Conservation (phyloP, 345 rosid species). For the Populus tremula region DNA sequence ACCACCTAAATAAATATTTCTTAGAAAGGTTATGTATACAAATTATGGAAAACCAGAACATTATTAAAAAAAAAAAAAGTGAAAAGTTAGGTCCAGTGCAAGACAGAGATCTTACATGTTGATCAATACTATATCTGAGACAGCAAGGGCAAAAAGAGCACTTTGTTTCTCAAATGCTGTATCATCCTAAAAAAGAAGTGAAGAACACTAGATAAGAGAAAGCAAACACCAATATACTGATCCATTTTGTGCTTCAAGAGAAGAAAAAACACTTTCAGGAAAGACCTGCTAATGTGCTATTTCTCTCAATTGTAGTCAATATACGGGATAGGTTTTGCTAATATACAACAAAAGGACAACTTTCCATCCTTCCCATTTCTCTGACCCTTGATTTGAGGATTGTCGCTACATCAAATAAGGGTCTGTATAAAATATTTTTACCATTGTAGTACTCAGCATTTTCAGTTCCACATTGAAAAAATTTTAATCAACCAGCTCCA, state of each 20-base stretch:
- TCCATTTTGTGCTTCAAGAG: background rate
- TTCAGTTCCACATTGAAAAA: background rate
- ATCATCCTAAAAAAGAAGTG: conserved; percentile 64
- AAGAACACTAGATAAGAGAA: conserved; percentile 5
- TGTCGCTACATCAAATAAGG: background rate
- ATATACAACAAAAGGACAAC: background rate
- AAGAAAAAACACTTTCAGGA: background rate
- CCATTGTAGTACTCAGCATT: background rate
- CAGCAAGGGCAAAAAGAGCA: conserved; percentile 97
- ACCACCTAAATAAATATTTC: conserved; percentile 70
- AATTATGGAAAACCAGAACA: conserved; percentile 9
- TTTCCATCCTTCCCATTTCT: background rate
- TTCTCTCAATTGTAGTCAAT: background rate
- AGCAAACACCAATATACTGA: conserved; percentile 10
- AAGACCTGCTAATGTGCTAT: background rate
- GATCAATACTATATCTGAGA: conserved; percentile 95
- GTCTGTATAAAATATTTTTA: background rate
- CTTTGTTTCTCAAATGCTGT: conserved; percentile 99
- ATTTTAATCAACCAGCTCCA: background rate
- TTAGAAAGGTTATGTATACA: conserved; percentile 9
- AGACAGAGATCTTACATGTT: conserved; percentile 68
- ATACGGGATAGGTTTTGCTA: background rate
- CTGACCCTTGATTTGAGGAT: background rate
- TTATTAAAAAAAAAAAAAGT: background rate
- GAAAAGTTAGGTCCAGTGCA: background rate